Percentiles rank a stretch among this genome's conserved stretches.
Evolutionary conservation across 352 stramenopile genomes (phyloP).

Genomic region (Phytophthora niederhauseri): DNA sequence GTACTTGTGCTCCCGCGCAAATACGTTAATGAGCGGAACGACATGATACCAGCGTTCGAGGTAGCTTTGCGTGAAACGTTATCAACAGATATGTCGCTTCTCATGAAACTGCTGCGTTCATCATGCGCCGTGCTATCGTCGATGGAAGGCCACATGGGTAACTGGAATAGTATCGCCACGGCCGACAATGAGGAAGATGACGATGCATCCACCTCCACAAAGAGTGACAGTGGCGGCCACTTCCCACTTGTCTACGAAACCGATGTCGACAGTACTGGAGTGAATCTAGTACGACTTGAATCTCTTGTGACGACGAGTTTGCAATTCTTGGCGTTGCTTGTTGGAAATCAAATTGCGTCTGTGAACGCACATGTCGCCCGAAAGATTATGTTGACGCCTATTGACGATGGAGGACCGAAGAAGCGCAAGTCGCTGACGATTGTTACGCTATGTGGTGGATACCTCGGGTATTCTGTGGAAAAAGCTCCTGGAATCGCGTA

Average conservation of each 20-base stretch:
- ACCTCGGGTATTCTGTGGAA: slow-evolving; percentile 52
- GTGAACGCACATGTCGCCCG: slow-evolving; percentile 21
- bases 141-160: slow-evolving; percentile 15
- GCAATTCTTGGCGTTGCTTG: slow-evolving; percentile 49
- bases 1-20: slow-evolving; percentile 48
- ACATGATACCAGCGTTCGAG: slow-evolving; percentile 56
- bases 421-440: slow-evolving; percentile 49
- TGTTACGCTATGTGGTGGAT: slow-evolving; percentile 57
- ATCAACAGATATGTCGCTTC: slow-evolving; percentile 51
- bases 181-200: slow-evolving; percentile 11
- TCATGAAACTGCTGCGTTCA: slow-evolving; percentile 67
- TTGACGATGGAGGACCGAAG: slow-evolving; percentile 50
- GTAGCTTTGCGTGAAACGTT: slow-evolving; percentile 53
- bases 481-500: slow-evolving; percentile 45
- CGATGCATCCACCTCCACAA: slow-evolving; percentile 1
- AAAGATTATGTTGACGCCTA: slow-evolving; percentile 49
- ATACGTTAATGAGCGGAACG: slow-evolving; percentile 41
- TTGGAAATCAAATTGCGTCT: slow-evolving; percentile 15
- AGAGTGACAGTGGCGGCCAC: slow-evolving; percentile 3
- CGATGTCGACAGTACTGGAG: slow-evolving; percentile 23
- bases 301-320: slow-evolving; percentile 54
- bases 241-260: slow-evolving; percentile 47
- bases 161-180: slow-evolving; percentile 32
- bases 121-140: slow-evolving; percentile 39
- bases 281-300: slow-evolving; percentile 38